phyloP scores from a whole-genome alignment of 1,284 basidiomycete genomes.

The Leccinum solheimii region DNA sequence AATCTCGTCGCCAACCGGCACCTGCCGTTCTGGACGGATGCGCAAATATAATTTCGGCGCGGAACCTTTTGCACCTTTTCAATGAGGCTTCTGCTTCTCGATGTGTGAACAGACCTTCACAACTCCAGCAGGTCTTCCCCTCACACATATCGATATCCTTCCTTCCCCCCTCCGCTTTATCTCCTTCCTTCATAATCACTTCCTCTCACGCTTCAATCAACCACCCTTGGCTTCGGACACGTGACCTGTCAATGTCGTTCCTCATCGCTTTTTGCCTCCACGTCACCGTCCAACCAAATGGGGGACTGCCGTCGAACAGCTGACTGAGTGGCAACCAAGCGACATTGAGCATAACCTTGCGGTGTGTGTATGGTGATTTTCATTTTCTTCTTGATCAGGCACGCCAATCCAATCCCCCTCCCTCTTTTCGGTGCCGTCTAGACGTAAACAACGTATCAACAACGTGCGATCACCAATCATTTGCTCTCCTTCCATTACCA shows the following conservation, averaged over 20 bases:
- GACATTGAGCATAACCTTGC: conserved; percentile 24
- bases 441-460: conserved; percentile 33
- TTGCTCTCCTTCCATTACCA: conserved; percentile 18
- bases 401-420: conserved; percentile 22
- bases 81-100: conserved; percentile 21
- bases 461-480: conserved; percentile 30
- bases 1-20: conserved; percentile 33
- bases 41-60: conserved; percentile 37
- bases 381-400: conserved; percentile 29
- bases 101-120: conserved; percentile 24
- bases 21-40: conserved; percentile 30
- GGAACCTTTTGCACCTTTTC: conserved; percentile 30
- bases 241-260: conserved; percentile 20
- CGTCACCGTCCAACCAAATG: conserved; percentile 10
- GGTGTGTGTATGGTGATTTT: conserved; percentile 24
- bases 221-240: conserved; percentile 18
- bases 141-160: background rate
- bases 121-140: background rate
- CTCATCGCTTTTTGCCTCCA: background rate
- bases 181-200: background rate
- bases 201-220: conserved; percentile 16
- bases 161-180: background rate
- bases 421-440: conserved; percentile 37
- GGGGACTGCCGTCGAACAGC: conserved; percentile 4
- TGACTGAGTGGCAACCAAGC: conserved; percentile 18